Evolutionary conservation across 345 rosid species (phyloP).

Genomic region (Gossypium australe): DNA sequence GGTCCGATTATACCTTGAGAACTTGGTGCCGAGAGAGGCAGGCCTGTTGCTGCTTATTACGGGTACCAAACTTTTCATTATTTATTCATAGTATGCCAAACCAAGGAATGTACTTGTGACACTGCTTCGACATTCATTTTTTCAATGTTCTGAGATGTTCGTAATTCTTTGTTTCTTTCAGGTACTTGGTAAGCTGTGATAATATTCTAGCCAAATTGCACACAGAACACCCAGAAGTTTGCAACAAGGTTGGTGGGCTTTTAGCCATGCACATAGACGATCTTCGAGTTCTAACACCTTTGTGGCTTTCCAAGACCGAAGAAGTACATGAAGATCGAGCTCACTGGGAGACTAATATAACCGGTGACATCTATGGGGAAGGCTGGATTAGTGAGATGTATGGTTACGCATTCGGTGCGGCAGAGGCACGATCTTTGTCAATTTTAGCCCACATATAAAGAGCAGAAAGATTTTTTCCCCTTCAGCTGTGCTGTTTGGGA

Average conservation of each 20-base stretch:
- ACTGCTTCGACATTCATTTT: neutral
- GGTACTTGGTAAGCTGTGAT: conserved; percentile 91
- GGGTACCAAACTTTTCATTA: conserved; percentile 40
- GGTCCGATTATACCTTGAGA: conserved; percentile 94
- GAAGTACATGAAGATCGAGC: conserved; percentile 86
- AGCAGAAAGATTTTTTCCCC: neutral
- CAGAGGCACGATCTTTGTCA: conserved; percentile 52
- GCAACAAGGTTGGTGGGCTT: conserved; percentile 98
- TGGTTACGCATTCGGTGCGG: conserved; percentile 98
- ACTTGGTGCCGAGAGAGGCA: conserved; percentile 83
- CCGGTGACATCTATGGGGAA: conserved; percentile 89
- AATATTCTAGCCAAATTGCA: conserved; percentile 80
- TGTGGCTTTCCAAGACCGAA: conserved; percentile 96
- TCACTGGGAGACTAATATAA: conserved; percentile 90
- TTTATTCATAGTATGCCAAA: neutral
- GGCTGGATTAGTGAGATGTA: conserved; percentile 99
- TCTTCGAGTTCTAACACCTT: conserved; percentile 78
- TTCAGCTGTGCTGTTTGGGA: neutral
- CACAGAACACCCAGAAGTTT: conserved; percentile 68
- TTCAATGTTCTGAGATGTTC: neutral
- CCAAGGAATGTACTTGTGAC: conserved; percentile 7
- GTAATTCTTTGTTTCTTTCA: conserved; percentile 22
- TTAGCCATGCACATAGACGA: conserved; percentile 96
- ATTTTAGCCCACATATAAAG: neutral
- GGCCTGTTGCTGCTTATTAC: conserved; percentile 84